phyloP scores from a whole-genome alignment of 176 grass and related monocot genomes.

The Bolboschoenus planiculmis region DNA sequence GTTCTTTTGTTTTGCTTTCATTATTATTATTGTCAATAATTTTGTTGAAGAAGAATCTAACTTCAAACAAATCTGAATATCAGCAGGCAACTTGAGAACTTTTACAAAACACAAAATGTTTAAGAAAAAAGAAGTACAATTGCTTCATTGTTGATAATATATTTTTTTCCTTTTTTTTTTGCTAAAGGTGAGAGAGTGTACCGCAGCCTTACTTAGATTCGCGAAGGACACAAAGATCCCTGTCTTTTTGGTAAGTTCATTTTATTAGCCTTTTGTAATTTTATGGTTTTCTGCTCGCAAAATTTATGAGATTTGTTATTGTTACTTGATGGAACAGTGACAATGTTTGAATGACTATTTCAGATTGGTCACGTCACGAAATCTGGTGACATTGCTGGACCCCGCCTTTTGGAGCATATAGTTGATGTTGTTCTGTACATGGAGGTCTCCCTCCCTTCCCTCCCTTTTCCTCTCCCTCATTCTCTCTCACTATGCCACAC shows the following conservation, averaged over 20 bases:
- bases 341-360: conserved; percentile 20
- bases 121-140: neutral
- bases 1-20: neutral
- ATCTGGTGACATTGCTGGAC: conserved; percentile 84
- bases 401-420: conserved; percentile 91
- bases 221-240: conserved; percentile 89
- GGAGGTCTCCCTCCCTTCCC: conserved; percentile 50
- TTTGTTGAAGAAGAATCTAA: neutral
- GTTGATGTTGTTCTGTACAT: conserved; percentile 98
- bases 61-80: neutral
- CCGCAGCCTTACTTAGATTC: conserved; percentile 78
- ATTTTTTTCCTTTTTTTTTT: neutral
- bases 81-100: neutral
- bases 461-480: neutral
- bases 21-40: neutral
- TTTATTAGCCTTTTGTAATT: neutral
- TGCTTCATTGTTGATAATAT: neutral
- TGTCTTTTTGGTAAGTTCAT: conserved; percentile 72
- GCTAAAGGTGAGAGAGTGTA: conserved; percentile 84
- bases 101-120: neutral
- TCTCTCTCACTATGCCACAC: neutral
- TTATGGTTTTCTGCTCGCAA: neutral
- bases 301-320: neutral
- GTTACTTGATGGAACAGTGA: neutral
- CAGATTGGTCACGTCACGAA: conserved; percentile 96